Evolutionary conservation across 805 yeast species (phyloP).

Genomic region (Wickerhamiella brachini): DNA sequence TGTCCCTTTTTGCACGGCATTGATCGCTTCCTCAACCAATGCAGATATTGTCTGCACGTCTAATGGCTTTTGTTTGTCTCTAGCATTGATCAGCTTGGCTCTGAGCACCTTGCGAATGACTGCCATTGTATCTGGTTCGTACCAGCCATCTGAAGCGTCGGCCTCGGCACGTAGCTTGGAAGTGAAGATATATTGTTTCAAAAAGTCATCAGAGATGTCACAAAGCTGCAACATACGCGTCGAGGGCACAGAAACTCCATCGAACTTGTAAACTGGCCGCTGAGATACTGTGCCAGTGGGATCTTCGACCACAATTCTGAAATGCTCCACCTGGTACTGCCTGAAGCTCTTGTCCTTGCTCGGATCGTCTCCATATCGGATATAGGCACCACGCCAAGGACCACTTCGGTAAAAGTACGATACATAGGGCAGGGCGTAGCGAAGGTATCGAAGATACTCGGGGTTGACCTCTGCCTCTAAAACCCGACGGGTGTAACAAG

Average conservation of each 20-base stretch:
- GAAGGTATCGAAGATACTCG: conserved; percentile 26
- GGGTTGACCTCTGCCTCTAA: conserved; percentile 22
- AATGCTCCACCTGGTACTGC: conserved; percentile 72
- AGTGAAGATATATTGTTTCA: conserved; percentile 31
- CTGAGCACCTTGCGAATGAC: conserved; percentile 56
- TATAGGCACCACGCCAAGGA: conserved; percentile 86
- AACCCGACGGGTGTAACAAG: conserved; percentile 77
- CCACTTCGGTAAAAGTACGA: conserved; percentile 76
- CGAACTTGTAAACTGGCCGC: conserved; percentile 39
- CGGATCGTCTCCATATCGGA: conserved; percentile 71
- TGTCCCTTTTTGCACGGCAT: background rate
- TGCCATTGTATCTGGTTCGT: conserved; percentile 42
- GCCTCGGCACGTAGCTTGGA: conserved; percentile 30
- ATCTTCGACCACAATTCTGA: conserved; percentile 33
- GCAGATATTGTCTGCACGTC: background rate
- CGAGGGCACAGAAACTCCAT: conserved; percentile 55
- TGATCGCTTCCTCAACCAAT: conserved; percentile 3
- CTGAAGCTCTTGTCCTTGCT: conserved; percentile 38
- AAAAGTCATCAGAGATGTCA: conserved; percentile 56
- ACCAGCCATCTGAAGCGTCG: conserved; percentile 72
- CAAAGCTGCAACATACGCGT: conserved; percentile 67
- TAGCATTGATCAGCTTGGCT: conserved; percentile 45
- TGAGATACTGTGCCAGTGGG: conserved; percentile 11
- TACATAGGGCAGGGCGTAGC: conserved; percentile 72
- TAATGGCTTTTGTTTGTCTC: conserved; percentile 29